Percentiles rank a stretch among this genome's conserved stretches.
Conservation (phyloP, 176 grass and related monocot species). For the Hsuehochloa calcarea region DNA sequence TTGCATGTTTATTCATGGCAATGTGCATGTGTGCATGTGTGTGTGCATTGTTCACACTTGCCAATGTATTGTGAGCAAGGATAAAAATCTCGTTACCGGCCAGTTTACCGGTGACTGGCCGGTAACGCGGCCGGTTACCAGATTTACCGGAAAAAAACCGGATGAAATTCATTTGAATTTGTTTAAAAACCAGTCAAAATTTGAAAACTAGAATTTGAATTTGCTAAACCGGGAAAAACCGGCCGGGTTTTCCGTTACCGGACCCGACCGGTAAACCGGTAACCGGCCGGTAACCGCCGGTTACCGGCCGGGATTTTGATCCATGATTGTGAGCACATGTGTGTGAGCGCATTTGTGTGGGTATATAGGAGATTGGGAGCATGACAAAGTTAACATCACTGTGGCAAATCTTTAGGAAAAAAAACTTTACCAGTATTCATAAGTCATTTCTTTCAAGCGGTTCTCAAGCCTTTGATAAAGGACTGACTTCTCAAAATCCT, state of each 20-base stretch:
- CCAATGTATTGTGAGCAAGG: not conserved
- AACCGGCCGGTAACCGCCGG: too few species aligned
- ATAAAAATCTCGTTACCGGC: too few species aligned
- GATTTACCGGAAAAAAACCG: too few species aligned
- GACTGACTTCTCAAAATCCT: constrained; percentile 95
- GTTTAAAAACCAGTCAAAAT: too few species aligned
- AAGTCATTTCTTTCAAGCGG: constrained; percentile 98
- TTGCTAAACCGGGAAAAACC: too few species aligned
- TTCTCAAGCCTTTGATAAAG: constrained; percentile 90
- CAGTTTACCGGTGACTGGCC: too few species aligned
- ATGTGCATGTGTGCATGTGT: not conserved
- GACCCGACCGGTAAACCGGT: too few species aligned
- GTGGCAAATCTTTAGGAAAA: constrained; percentile 6
- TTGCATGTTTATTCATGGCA: not conserved
- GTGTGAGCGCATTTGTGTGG: not conserved
- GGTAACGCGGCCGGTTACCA: too few species aligned
- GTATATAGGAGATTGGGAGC: constrained; percentile 4
- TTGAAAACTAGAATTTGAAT: too few species aligned
- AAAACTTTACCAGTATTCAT: constrained; percentile 85
- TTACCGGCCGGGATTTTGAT: too few species aligned
- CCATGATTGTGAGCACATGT: not conserved
- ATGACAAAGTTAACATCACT: constrained; percentile 17
- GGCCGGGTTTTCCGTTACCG: too few species aligned
- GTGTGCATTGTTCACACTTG: not conserved
- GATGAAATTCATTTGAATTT: too few species aligned